Evolutionary conservation across 192 early-diverging fungal genomes (phyloP), one percentile per base, ranked within the genome.

Genomic region (Umbelopsis isabellina): DNA sequence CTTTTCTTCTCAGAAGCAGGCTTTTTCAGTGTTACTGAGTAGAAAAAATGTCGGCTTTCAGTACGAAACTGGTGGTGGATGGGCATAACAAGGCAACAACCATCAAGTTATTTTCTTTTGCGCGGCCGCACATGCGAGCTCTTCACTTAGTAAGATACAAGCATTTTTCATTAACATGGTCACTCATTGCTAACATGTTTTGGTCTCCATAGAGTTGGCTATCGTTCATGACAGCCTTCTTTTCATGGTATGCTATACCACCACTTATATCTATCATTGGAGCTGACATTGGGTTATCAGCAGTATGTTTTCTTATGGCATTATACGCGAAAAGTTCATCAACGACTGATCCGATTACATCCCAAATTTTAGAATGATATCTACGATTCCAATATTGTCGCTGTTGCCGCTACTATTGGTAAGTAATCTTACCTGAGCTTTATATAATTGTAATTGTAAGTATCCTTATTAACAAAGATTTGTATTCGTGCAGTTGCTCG

Each of bases 191-290:
- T 41, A 2, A 41, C 37, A 4, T 41, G 37, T 41, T 45, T 46
- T 44, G 3, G 5, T 22, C 13, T 66, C n/a, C 13, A 27, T 35
- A 70, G 68, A 33, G 49, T 12, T 84, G 80, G 80, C 16, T 84
- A 21, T 74, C 72, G 7, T 84, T 82, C 58, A 66, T 81, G 47
- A 70, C 68, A 13, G 82, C 82, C 20, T 84, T 83, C 22, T 72
- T 50, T n/a, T 69, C 75, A 0, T 91, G 90, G 90, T 91, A 89
- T 49, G 82, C 90, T 21, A 78, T 87, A 30, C 77, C 88, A 25
- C 86, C 89, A 2, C 67, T 91, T 12, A 76, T 83, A 64, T 72
- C 78, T 2, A 86, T 87, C 64, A 84, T 91, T 65, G 73, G 55
- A 47, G 58, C 75, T 2, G 87, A 91, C 48, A 53, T 91, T 8